These are phyloP conservation scores for Botryotinia convoluta DNA, from an alignment of 2,329 filamentous ascomycete genomes.

Conservation along the genomic window DNA sequence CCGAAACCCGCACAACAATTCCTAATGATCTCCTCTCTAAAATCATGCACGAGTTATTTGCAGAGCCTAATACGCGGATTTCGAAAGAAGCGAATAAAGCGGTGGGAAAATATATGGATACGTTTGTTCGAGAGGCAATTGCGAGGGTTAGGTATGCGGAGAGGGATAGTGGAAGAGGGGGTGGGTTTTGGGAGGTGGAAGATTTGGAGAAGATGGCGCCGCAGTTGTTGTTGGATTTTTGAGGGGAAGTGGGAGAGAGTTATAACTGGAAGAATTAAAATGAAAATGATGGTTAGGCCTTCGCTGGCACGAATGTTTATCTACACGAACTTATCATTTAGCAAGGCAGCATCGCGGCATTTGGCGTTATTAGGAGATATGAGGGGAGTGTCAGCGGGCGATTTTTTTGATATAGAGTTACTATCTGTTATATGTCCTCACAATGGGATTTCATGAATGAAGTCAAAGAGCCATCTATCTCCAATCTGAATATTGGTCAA, in stretches of 20 bases:
- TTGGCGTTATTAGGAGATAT: not conserved
- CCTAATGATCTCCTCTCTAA: conserved; percentile 72
- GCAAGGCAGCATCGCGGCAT: not conserved
- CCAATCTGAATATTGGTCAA: not conserved
- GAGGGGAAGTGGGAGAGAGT: conserved; percentile 30
- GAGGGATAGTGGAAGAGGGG: conserved; percentile 38
- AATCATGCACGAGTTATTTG: conserved; percentile 77
- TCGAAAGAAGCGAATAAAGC: conserved; percentile 74
- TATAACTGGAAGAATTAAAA: not conserved
- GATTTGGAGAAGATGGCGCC: conserved; percentile 86
- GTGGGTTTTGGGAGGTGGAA: conserved; percentile 59
- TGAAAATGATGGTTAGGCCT: too few relatives aligned
- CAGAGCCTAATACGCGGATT: conserved; percentile 65
- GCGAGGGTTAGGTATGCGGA: conserved; percentile 69
- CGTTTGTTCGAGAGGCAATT: conserved; percentile 87
- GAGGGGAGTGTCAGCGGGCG: not conserved
- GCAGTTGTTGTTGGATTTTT: conserved; percentile 84
- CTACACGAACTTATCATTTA: not conserved
- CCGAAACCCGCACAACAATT: conserved; percentile 43
- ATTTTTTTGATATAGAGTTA: not conserved
- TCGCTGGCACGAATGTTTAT: not conserved
- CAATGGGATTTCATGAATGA: not conserved
- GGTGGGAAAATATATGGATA: conserved; percentile 81
- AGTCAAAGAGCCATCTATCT: not conserved
- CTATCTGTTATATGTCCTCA: not conserved